A percentile compares a stretch with the other conserved stretches of the same genome.
Evolutionary conservation across 805 yeast species (phyloP).

Genomic region (Lipomyces sp.): DNA sequence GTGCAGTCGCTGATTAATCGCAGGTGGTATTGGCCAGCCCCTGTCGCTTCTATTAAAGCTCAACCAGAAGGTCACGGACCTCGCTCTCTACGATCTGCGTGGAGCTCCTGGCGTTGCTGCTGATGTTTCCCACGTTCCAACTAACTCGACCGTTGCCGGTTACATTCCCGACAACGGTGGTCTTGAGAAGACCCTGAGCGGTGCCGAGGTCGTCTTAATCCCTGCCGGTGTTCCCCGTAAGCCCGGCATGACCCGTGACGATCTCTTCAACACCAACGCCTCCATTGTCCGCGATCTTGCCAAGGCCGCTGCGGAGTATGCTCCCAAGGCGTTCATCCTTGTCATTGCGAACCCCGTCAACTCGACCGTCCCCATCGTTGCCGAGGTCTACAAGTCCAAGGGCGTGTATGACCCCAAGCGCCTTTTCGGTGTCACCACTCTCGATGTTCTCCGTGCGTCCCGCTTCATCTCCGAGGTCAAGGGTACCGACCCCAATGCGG

Average conservation of each 20-base stretch:
- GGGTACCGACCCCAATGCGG: slow-evolving; percentile 75
- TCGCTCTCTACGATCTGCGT: slow-evolving; percentile 84
- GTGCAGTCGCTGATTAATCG: neutral
- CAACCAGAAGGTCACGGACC: slow-evolving; percentile 83
- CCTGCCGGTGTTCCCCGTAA: slow-evolving; percentile 98
- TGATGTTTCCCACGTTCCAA: slow-evolving; percentile 91
- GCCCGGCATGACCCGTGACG: slow-evolving; percentile 99
- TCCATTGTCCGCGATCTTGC: slow-evolving; percentile 93
- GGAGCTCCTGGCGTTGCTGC: slow-evolving; percentile 98
- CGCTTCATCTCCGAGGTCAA: slow-evolving; percentile 75
- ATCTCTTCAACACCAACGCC: slow-evolving; percentile 93
- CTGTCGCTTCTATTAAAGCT: slow-evolving; percentile 80
- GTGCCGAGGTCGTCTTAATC: slow-evolving; percentile 78
- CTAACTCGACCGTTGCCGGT: slow-evolving; percentile 86
- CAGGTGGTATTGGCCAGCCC: slow-evolving; percentile 93
- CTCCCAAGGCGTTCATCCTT: slow-evolving; percentile 82
- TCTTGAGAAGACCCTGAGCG: slow-evolving; percentile 69
- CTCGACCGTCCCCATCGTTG: slow-evolving; percentile 96
- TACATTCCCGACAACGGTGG: slow-evolving; percentile 81
- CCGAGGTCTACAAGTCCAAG: slow-evolving; percentile 83
- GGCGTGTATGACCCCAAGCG: slow-evolving; percentile 91
- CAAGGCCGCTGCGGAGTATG: slow-evolving; percentile 75
- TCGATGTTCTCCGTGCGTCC: slow-evolving; percentile 88
- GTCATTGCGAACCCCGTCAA: slow-evolving; percentile 95
- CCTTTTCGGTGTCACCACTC: slow-evolving; percentile 94